These are phyloP conservation scores for Claviceps maximensis DNA, from an alignment of 2,329 filamentous ascomycete genomes.

Conservation along the genomic window DNA sequence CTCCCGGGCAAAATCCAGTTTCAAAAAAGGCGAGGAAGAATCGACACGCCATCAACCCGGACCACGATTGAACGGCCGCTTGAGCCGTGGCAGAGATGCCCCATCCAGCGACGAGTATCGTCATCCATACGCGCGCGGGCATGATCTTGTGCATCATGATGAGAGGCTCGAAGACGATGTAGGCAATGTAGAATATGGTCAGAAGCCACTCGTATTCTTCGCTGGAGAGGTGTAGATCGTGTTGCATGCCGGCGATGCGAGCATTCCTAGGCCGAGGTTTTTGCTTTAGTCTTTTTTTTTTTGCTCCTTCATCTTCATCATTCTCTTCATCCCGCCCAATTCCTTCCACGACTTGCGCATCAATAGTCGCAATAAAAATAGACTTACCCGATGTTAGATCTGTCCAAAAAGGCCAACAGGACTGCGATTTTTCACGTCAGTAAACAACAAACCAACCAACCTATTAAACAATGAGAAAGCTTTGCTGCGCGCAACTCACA, in stretches of 20 bases:
- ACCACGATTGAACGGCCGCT: slow-evolving; percentile 31
- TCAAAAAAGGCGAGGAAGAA: slow-evolving; percentile 24
- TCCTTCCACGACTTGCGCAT: no score
- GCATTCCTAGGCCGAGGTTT: slow-evolving; percentile 8
- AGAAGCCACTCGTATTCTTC: slow-evolving; percentile 11
- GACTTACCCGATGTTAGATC: slow-evolving; percentile 11
- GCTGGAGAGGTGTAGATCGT: slow-evolving; percentile 10
- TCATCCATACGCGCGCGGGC: slow-evolving; percentile 3
- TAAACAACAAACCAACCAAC: background rate
- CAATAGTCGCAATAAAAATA: background rate
- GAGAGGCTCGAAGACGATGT: slow-evolving; percentile 9
- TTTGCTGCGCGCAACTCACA: background rate
- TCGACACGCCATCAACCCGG: slow-evolving; percentile 29
- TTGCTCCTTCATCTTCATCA: background rate
- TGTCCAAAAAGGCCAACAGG: slow-evolving; percentile 10
- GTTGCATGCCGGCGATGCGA: slow-evolving; percentile 11
- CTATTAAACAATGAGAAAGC: no score
- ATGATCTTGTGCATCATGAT: slow-evolving; percentile 7
- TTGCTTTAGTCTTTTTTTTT: background rate
- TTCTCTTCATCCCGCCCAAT: background rate
- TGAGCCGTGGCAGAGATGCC: slow-evolving; percentile 21
- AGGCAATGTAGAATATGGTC: slow-evolving; percentile 13
- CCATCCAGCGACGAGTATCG: slow-evolving; percentile 6
- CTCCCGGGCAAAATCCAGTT: slow-evolving; percentile 19
- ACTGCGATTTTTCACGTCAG: slow-evolving; percentile 2